Evolutionary conservation across 2,329 filamentous ascomycete species (phyloP).

Genomic region (Fusarium sp.): DNA sequence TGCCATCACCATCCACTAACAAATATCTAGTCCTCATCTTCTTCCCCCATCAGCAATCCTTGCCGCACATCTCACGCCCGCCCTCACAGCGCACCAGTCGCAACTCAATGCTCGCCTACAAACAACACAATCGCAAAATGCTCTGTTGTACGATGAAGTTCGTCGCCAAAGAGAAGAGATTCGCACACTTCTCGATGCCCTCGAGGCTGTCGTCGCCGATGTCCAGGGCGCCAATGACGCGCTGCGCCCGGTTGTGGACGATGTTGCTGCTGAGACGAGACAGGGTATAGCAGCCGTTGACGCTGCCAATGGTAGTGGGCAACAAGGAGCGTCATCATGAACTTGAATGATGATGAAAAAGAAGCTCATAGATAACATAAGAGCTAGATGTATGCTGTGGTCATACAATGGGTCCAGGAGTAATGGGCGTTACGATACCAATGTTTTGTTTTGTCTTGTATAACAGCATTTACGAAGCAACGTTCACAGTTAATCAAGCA

Average conservation of each 20-base stretch:
- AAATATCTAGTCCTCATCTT: slow-evolving; percentile 61
- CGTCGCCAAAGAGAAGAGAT: slow-evolving; percentile 67
- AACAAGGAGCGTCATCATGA: not conserved
- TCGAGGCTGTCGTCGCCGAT: slow-evolving; percentile 66
- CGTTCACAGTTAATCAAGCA: not conserved
- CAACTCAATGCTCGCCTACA: slow-evolving; percentile 69
- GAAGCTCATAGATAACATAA: not conserved
- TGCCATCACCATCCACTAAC: slow-evolving; percentile 6
- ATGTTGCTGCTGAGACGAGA: slow-evolving; percentile 63
- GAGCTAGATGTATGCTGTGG: not conserved
- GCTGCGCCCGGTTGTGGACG: slow-evolving; percentile 59
- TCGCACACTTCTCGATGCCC: slow-evolving; percentile 59
- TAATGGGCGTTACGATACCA: slow-evolving; percentile 30
- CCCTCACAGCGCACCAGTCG: slow-evolving; percentile 64
- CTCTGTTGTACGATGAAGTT: slow-evolving; percentile 63
- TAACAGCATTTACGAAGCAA: slow-evolving; percentile 26
- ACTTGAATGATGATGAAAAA: not conserved
- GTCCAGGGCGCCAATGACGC: slow-evolving; percentile 64
- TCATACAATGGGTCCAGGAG: slow-evolving; percentile 1
- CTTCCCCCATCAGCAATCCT: slow-evolving; percentile 65
- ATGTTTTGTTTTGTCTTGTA: slow-evolving; percentile 17
- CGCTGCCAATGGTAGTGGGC: slow-evolving; percentile 13
- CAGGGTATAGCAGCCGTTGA: slow-evolving; percentile 43
- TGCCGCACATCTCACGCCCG: slow-evolving; percentile 65
- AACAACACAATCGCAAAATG: slow-evolving; percentile 68